Base-by-base conservation (phyloP, 257 asterid species). In the Anisodus acutangulus region DNA sequence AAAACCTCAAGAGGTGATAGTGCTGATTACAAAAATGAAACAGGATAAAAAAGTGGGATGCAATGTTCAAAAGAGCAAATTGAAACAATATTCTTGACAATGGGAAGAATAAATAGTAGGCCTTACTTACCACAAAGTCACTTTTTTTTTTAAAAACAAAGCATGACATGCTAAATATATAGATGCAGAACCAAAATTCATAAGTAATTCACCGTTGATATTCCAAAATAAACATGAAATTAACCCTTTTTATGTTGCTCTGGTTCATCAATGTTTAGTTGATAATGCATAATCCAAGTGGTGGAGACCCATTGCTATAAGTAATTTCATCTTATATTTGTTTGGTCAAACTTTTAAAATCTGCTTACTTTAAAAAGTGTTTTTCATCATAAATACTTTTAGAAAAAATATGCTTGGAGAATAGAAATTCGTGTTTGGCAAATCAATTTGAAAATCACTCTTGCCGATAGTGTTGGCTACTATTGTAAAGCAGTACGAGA, bases 1-100 rank as follows among this genome's bases (percentile, higher is more conserved):
- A 81, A 41, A 71, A 26, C 62, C 54, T 64, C 35, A 71, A 67
- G 84, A 43, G 71, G 84, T 19, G 58, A 53, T 43, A 41, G 5
- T 41, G 45, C 70, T 47, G 69, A 57, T 7, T 62, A 59, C 10
- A 79, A 84, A 72, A 64, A 45, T 22, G 69, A 76, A 60, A 58
- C 64, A 16, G 81, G 63, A 9, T 19, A 0, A 2, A 58, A 6
- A 72, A 47, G 41, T 10, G 80, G 0, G 31, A 53, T 78, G 82
- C 64, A 78, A 7, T 53, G 64, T 31, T 2, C 26, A 53, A 26
- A 53, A 31, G 12, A 53, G 82, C 15, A 53, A 78, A 53, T 26
- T 22, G 8, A 53, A 16, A 78, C 31, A 53, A 26, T 31, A 63
- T 63, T 81, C 62, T 22, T 81, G 78, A 43, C 4, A 47, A 63